Evolutionary conservation across 2,329 filamentous ascomycete genomes (phyloP), one percentile per base, ranked within the genome.

Genomic region (Venturia effusa): DNA sequence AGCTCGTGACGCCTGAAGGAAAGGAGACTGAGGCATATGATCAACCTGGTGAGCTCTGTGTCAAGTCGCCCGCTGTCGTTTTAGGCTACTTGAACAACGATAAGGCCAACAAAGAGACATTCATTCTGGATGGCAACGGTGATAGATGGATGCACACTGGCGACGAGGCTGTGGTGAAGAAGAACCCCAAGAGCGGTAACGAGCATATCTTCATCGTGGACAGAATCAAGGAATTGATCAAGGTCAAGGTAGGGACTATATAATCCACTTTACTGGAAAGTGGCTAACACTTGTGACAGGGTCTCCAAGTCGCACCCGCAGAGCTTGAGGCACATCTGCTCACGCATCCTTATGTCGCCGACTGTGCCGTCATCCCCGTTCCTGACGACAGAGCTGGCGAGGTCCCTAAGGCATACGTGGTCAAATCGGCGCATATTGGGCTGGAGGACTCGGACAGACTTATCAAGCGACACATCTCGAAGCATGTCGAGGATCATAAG

Each of bases 131-230:
- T n/a, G 72, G 76, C 17, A 85, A 86, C 11, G 69, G 69, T 76
- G 85, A 67, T 66, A 78, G 79, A 1, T 94, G 90, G 84, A 85
- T 96, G 81, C 84, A 83, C 48, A 96, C 92, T 0, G 92, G 92
- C 6, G 92, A 97, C 69, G 90, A 95, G 72, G 90, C 88, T 0
- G 78, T 93, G 3, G 78, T 95, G 13, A 81, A 82, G 2, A 81
- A 83, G 69, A 79, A 84, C 8, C 81, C 84, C 0, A 78, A 80
- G 2, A 67, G 64, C 1, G 90, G 90, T 2, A 78, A 87, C 67
- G 90, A 96, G 74, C 92, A 97, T 70, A 73, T 96, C 60, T 88
- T 91, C 72, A 88, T 97, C 65, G 88, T 92, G 0, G 92, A 96
- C 72, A 85, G 92, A 5, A 87, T 89, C 70, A 89, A 89, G 77